Base-by-base conservation (phyloP, 2,329 filamentous ascomycete species). In the Venturia aucupariae region DNA sequence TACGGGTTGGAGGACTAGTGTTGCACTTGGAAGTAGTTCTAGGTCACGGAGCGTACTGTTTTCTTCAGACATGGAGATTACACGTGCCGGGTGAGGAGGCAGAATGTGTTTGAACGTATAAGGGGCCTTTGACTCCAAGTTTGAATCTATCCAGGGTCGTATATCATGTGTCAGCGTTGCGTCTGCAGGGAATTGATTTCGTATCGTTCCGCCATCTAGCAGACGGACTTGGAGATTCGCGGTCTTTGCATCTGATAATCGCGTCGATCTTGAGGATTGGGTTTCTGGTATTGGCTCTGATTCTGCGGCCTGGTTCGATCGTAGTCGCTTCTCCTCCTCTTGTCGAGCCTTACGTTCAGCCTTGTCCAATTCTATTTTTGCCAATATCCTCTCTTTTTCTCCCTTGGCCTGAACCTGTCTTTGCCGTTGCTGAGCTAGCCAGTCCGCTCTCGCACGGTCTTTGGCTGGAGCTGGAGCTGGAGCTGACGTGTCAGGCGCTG, bases 31-130 rank as follows among this genome's bases (percentile, higher is more conserved):
- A 0, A 85, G 82, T 0, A 96, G 79, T 0, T 86, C 90, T 8
- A 96, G 81, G 5, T 89, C 86, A 17, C 80, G 77, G 0, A 97
- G 80, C 0, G 82, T 80, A 68, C 86, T 79, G 42, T 80, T 81
- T 74, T 97, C 93, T 67, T 97, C 92, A 0, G 84, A 81, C 4
- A 87, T 83, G 41, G 88, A 87, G 65, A 97, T 86, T 11, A 83
- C 85, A 67, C 84, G 85, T 72, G 88, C 94, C 1, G 91, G 90
- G 24, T 86, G 77, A 0, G 92, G 92, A 0, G 89, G 87, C 2
- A 95, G 81, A 42, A 97, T 86, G 60, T 95, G 85, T 71, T 92
- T 91, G 77, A 97, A 92, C 15, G 83, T 88, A 74, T 92, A 97
- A 0, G 91, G 90, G 15, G 80, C 61, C n/a, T 59, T 46, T 11